phyloP scores from a whole-genome alignment of 345 rosid species.

The Nephelium lappaceum region DNA sequence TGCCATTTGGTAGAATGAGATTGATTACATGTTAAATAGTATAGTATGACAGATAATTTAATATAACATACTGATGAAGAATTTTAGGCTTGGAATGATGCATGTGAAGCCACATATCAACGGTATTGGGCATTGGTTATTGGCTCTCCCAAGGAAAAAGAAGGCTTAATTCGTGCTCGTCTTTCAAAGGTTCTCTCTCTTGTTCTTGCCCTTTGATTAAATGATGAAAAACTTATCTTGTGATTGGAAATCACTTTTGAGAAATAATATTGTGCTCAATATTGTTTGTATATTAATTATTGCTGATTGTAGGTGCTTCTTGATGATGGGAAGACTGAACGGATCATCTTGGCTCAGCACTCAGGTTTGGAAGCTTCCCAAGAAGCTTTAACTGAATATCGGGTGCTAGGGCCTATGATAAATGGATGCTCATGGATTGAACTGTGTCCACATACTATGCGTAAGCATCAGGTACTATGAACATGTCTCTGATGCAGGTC shows the following conservation, averaged over 20 bases:
- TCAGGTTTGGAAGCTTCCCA: constrained; percentile 76
- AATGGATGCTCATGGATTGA: constrained; percentile 97
- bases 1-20: neutral
- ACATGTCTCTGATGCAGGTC: neutral
- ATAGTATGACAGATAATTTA: neutral
- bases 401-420: constrained; percentile 80
- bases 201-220: neutral
- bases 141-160: constrained; percentile 79
- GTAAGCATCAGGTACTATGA: constrained; percentile 83
- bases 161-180: constrained; percentile 77
- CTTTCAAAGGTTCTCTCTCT: constrained; percentile 70
- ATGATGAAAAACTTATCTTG: neutral
- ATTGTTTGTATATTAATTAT: neutral
- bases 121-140: constrained; percentile 90
- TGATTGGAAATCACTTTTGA: neutral
- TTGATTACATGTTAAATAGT: neutral
- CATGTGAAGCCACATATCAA: constrained; percentile 72
- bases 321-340: constrained; percentile 90
- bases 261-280: neutral
- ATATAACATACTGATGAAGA: neutral
- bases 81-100: constrained; percentile 77
- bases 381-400: constrained; percentile 82
- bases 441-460: constrained; percentile 71
- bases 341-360: constrained; percentile 69
- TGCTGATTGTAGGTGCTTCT: constrained; percentile 63